phyloP scores from a whole-genome alignment of 1,284 basidiomycete genomes.

The Sporisorium reilianum region DNA sequence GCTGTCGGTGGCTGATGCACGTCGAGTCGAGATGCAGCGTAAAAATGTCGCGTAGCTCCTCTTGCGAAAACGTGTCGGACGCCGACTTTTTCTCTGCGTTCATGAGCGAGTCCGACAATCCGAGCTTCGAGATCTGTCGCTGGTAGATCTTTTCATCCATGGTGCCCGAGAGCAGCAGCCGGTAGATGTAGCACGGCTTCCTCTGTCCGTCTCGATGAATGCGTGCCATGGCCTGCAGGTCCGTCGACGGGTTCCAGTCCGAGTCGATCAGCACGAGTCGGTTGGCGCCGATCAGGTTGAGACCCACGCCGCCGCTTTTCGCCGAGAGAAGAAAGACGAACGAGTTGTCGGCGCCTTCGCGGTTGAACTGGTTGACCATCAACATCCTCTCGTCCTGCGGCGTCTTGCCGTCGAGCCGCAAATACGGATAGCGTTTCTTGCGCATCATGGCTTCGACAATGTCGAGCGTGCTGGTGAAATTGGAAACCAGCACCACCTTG shows the following conservation, averaged over 20 bases:
- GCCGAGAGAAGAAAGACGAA: conserved; percentile 93
- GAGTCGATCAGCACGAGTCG: conserved; percentile 86
- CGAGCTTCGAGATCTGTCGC: conserved; percentile 95
- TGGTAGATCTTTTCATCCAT: conserved; percentile 72
- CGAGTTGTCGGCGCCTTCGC: conserved; percentile 18
- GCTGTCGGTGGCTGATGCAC: conserved; percentile 86
- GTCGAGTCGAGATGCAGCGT: conserved; percentile 81
- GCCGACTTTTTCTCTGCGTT: conserved; percentile 59
- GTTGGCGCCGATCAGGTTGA: conserved; percentile 98
- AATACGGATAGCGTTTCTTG: conserved; percentile 80
- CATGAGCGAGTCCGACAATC: conserved; percentile 76
- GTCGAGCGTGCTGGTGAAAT: conserved; percentile 81
- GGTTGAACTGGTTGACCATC: conserved; percentile 63
- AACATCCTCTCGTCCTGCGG: conserved; percentile 57
- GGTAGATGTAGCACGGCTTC: conserved; percentile 86
- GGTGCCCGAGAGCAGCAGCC: conserved; percentile 75
- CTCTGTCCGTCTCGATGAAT: conserved; percentile 89
- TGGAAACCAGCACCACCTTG: conserved; percentile 67
- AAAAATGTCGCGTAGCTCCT: conserved; percentile 80
- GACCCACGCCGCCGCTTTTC: conserved; percentile 97
- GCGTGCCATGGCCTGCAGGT: conserved; percentile 96
- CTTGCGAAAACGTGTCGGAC: conserved; percentile 57
- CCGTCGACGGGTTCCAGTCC: conserved; percentile 90
- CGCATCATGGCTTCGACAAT: conserved; percentile 88
- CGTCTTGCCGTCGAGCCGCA: conserved; percentile 82